These are phyloP conservation scores for Tulasnella sp. DNA, from an alignment of 768 basidiomycete genomes.

Conservation along the genomic window DNA sequence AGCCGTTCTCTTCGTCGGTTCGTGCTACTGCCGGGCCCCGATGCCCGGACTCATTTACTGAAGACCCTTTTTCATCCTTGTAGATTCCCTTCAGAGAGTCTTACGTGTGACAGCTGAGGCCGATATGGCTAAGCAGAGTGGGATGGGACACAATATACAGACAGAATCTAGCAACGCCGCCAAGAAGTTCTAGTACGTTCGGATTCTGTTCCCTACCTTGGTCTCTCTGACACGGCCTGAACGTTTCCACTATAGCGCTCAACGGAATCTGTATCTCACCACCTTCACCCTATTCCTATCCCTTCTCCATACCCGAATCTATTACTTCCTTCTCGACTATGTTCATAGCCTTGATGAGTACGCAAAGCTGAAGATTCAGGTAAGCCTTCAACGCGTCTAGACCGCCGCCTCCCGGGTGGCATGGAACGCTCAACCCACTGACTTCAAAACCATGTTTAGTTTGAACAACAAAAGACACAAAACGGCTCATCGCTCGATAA, in stretches of 20 bases:
- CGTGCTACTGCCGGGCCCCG: background rate
- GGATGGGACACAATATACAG: conserved; percentile 56
- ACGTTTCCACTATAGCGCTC: conserved; percentile 42
- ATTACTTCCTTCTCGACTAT: conserved; percentile 85
- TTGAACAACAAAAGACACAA: background rate
- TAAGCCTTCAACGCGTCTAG: too few relatives aligned
- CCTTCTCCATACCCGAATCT: conserved; percentile 83
- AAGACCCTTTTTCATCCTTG: too few relatives aligned
- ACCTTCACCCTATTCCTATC: conserved; percentile 94
- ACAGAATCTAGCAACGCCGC: conserved; percentile 85
- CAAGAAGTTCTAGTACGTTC: conserved; percentile 80
- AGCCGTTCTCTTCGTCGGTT: conserved; percentile 62
- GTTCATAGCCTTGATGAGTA: conserved; percentile 85
- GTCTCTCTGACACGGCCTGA: background rate
- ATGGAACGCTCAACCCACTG: conserved; percentile 2
- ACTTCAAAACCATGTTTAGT: background rate
- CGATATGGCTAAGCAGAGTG: conserved; percentile 24
- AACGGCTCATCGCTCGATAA: background rate
- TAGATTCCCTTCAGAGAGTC: conserved; percentile 91
- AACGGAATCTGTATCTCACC: conserved; percentile 86
- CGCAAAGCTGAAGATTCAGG: conserved; percentile 63
- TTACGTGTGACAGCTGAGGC: conserved; percentile 64
- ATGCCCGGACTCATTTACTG: background rate
- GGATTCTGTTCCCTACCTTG: background rate
- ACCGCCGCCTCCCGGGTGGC: too few relatives aligned